A percentile compares a stretch with the other conserved stretches of the same genome.
phyloP scores from a whole-genome alignment of 2,329 filamentous ascomycete genomes.

The Fusarium sp. region DNA sequence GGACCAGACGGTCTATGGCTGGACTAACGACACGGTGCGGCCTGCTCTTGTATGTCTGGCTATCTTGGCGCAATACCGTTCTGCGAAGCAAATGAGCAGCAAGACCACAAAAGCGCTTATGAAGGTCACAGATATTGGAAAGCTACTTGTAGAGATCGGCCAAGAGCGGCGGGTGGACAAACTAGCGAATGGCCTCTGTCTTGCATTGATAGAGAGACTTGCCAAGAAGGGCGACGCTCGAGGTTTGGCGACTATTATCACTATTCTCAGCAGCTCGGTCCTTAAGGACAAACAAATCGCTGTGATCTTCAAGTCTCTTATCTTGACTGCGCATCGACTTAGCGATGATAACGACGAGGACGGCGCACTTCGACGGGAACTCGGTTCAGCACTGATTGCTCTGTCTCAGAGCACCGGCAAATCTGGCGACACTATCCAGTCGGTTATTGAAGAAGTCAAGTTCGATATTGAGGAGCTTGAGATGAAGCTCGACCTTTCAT shows the following conservation, averaged over 20 bases:
- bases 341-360: constrained; percentile 64
- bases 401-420: constrained; percentile 70
- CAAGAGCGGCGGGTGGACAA: constrained; percentile 75
- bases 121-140: constrained; percentile 69
- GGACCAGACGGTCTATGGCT: constrained; percentile 84
- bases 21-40: constrained; percentile 76
- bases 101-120: constrained; percentile 76
- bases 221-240: constrained; percentile 67
- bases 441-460: constrained; percentile 72
- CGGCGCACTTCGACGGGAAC: constrained; percentile 67
- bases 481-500: constrained; percentile 76
- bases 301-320: constrained; percentile 73
- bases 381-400: constrained; percentile 74
- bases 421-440: constrained; percentile 71
- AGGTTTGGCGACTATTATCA: constrained; percentile 68
- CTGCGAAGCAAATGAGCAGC: constrained; percentile 73
- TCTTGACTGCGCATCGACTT: constrained; percentile 69
- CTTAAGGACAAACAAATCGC: constrained; percentile 71
- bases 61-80: constrained; percentile 83
- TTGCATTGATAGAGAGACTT: constrained; percentile 71
- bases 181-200: constrained; percentile 76
- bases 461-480: constrained; percentile 81
- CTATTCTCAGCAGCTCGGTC: constrained; percentile 68
- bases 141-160: constrained; percentile 69
- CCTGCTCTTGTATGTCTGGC: constrained; percentile 83